Conservation (phyloP, 148 eudicot genomes). For the Diospyros kaki region DNA sequence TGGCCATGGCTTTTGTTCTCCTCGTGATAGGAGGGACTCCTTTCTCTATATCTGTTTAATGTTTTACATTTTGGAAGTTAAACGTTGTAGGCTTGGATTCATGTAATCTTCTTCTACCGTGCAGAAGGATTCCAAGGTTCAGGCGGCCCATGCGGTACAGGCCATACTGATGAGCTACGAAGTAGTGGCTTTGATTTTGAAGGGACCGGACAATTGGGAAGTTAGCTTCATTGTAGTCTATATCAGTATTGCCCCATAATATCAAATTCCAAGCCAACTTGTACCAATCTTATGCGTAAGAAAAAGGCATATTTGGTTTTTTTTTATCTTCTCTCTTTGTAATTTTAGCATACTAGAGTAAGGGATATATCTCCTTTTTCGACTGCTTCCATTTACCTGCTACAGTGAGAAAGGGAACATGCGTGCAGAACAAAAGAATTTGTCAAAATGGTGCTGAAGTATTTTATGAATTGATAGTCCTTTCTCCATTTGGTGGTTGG, state of each 20-base stretch:
- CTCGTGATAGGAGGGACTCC: too few relatives aligned
- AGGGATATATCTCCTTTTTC: background rate
- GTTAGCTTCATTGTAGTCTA: background rate
- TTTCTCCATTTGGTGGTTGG: too few relatives aligned
- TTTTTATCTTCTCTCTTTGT: background rate
- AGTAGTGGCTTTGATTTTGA: background rate
- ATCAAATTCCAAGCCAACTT: background rate
- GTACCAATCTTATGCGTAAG: constrained; percentile 5
- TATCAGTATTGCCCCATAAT: background rate
- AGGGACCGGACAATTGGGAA: background rate
- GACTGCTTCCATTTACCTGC: constrained; percentile 4
- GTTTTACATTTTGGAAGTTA: background rate
- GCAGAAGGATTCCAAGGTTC: constrained; percentile 52
- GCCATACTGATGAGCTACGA: constrained; percentile 29
- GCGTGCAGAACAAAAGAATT: background rate
- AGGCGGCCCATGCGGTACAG: constrained; percentile 55
- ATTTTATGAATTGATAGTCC: background rate
- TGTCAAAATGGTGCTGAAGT: background rate
- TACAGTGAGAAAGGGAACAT: background rate
- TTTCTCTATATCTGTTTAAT: background rate
- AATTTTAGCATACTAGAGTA: background rate
- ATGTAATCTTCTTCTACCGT: constrained; percentile 1
- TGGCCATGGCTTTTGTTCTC: background rate
- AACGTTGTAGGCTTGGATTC: background rate
- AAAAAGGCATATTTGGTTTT: background rate